phyloP scores from a whole-genome alignment of 2,329 filamentous ascomycete genomes.

The Aureobasidium sp. region DNA sequence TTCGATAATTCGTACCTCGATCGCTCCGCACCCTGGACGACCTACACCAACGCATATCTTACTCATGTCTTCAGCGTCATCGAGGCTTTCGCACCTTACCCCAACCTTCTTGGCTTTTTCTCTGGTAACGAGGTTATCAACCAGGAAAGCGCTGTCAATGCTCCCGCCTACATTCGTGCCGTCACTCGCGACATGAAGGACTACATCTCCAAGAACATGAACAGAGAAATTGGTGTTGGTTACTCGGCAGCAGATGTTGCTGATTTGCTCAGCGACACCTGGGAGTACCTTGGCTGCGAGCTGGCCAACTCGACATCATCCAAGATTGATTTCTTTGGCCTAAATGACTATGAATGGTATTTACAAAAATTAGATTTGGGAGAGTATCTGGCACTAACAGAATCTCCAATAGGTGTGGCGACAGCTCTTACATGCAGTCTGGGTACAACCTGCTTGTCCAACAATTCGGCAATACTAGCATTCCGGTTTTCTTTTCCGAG shows the following conservation, averaged over 20 bases:
- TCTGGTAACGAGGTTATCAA: slow-evolving; percentile 64
- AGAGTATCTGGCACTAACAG: too few species aligned
- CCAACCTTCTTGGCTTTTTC: slow-evolving; percentile 61
- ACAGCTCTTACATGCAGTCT: slow-evolving; percentile 52
- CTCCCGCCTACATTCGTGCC: slow-evolving; percentile 54
- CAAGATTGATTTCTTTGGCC: slow-evolving; percentile 56
- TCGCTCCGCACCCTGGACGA: slow-evolving; percentile 46
- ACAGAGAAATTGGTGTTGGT: slow-evolving; percentile 56
- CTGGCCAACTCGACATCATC: slow-evolving; percentile 42
- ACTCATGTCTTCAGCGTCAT: slow-evolving; percentile 55
- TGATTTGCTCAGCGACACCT: slow-evolving; percentile 63
- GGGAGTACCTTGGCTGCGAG: slow-evolving; percentile 67
- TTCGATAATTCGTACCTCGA: slow-evolving; percentile 50
- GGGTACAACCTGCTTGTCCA: slow-evolving; percentile 54
- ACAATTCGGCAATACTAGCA: slow-evolving; percentile 55
- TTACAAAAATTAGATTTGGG: neutral
- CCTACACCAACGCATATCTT: slow-evolving; percentile 51
- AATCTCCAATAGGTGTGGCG: slow-evolving; percentile 48
- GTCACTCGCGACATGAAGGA: slow-evolving; percentile 62
- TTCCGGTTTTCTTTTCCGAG: slow-evolving; percentile 73
- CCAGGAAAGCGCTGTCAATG: slow-evolving; percentile 25
- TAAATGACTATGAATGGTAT: slow-evolving; percentile 61
- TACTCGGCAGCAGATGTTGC: slow-evolving; percentile 72
- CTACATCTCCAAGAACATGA: slow-evolving; percentile 54
- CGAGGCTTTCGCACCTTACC: slow-evolving; percentile 60